These are phyloP conservation scores for Breynia disticha DNA, from an alignment of 441 rosid species.

Conservation along the genomic window DNA sequence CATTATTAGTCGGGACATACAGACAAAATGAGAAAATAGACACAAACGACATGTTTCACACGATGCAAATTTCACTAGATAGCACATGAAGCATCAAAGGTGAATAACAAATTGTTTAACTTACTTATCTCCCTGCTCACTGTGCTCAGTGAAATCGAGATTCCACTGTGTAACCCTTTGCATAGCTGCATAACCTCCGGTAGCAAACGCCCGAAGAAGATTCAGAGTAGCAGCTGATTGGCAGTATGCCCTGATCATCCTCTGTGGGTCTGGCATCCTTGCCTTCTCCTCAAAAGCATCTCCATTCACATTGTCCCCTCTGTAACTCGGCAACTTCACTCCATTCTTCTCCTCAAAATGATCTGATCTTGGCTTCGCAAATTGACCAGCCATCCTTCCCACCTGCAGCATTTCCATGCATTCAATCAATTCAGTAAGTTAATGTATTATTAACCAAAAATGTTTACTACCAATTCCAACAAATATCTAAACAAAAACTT, in stretches of 20 bases:
- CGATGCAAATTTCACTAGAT: no score
- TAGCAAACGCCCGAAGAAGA: constrained; percentile 46
- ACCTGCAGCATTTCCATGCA: constrained; percentile 21
- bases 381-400: constrained; percentile 77
- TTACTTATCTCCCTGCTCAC: constrained; percentile 61
- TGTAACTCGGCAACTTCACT: constrained; percentile 57
- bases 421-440: no score
- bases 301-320: constrained; percentile 73
- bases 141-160: constrained; percentile 39
- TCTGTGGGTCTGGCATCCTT: constrained; percentile 60
- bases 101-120: no score
- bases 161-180: constrained; percentile 52
- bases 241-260: constrained; percentile 41
- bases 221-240: constrained; percentile 51
- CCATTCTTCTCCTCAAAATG: constrained; percentile 43
- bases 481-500: no score
- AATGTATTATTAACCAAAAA: no score
- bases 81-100: no score
- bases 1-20: no score
- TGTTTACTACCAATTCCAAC: no score
- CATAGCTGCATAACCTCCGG: constrained; percentile 58
- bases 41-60: no score
- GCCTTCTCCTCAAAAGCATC: constrained; percentile 65
- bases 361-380: constrained; percentile 58
- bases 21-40: no score